phyloP scores from a whole-genome alignment of 495 filamentous ascomycete species.

The Penicillium lividum region DNA sequence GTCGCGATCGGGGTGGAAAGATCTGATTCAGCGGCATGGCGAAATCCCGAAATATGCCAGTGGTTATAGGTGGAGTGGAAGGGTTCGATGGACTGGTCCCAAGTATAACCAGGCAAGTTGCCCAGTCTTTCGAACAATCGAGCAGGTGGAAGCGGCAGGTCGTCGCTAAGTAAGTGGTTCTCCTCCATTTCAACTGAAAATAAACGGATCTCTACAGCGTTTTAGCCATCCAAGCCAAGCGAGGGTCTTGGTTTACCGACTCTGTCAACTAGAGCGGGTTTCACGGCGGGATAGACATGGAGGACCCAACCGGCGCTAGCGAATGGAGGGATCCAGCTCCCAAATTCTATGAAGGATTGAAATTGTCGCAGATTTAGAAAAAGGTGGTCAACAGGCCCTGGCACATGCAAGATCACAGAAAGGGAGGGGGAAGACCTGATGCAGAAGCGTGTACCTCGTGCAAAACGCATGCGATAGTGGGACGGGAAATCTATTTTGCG shows the following conservation, averaged over 20 bases:
- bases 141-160: slow-evolving; percentile 66
- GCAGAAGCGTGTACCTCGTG: background rate
- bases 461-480: slow-evolving; percentile 9
- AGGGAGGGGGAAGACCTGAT: background rate
- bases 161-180: slow-evolving; percentile 52
- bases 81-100: slow-evolving; percentile 69
- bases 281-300: slow-evolving; percentile 20
- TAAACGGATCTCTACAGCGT: background rate
- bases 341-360: background rate
- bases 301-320: slow-evolving; percentile 17
- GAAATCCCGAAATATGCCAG: slow-evolving; percentile 63
- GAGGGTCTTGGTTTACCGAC: background rate
- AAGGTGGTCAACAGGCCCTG: slow-evolving; percentile 5
- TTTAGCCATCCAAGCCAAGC: slow-evolving; percentile 5
- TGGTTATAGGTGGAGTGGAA: slow-evolving; percentile 83
- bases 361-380: background rate
- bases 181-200: slow-evolving; percentile 36
- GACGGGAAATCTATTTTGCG: slow-evolving; percentile 20
- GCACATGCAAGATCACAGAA: slow-evolving; percentile 7
- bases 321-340: slow-evolving; percentile 3
- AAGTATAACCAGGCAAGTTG: slow-evolving; percentile 71
- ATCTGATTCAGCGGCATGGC: slow-evolving; percentile 43
- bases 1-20: slow-evolving; percentile 47
- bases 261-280: slow-evolving; percentile 7
- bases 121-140: slow-evolving; percentile 72